Base-by-base conservation (phyloP, 306 rosid genomes). In the Casuarina cunninghamiana region DNA sequence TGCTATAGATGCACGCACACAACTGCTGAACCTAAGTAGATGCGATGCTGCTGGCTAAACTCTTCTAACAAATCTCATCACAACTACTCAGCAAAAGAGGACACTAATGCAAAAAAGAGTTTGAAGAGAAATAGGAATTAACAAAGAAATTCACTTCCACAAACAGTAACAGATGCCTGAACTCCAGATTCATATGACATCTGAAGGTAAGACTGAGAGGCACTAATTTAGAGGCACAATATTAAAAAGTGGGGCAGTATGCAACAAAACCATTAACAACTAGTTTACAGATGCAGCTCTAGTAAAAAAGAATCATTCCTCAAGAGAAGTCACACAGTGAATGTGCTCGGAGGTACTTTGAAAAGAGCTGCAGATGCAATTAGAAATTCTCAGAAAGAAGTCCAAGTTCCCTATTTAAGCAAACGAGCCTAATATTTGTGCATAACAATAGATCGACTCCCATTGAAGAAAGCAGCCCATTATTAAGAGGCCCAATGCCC, bases 11-110 rank as follows among this genome's bases (percentile, higher is more conserved):
- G 51, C 13, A 38, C 39, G 51, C 13, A 38, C 39, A 70, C 21
- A 63, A 67, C 35, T 50, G 53, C 44, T 71, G 65, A 53, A 75
- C 43, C 55, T 61, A 26, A 62, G 74, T 60, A 73, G 53, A 70
- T 65, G 39, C 41, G 69, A 39, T 46, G 79, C 49, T 46, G 78
- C 5, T 63, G 61, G 66, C 70, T 57, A 74, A 72, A 48, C 44
- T 69, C 44, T 73, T 39, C 58, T 58, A 68, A 81, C 72, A 70
- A 69, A 45, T 75, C 72, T 76, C 48, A 55, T 70, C 77, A 66
- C 67, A 50, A 65, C 49, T 72, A 54, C 44, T 19, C 73, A 45
- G 38, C 53, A 58, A 38, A 44, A 43, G 1, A 46, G 46, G 70
- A 38, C 39, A 15, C 68, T 26, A 26, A 37, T 10, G 55, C 82